Evolutionary conservation across 495 filamentous ascomycete species (phyloP), one percentile per base, ranked within the genome.

Genomic region (Talaromyces ruber): DNA sequence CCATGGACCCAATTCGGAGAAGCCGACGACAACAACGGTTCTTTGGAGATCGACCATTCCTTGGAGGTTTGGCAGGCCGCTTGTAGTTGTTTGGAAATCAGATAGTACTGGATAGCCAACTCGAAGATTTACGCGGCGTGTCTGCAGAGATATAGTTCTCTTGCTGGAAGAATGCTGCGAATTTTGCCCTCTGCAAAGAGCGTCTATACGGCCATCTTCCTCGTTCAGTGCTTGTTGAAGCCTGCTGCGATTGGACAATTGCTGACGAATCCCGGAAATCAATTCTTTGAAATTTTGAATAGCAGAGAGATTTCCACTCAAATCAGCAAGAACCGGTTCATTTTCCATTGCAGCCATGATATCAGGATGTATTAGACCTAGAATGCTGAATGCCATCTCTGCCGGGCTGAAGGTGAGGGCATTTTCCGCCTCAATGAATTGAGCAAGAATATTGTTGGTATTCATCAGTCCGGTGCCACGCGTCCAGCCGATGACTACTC

Each of bases 171-270:
- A 18, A 34, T 34, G 11, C 30, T 34, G 30, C 30, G 11, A 11
- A 8, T 34, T 34, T 2, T 8, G 30, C 12, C 30, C 30, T 34
- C 30, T 34, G 30, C 30, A 34, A 34, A 34, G 30, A 34, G 30
- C 30, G 2, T 34, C 30, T 12, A 34, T 8, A 34, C 30, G 30
- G 16, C 63, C 60, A 6, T 63, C 28, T n/a, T 67, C 66, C 22
- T 65, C 28, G 16, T 67, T 58, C 24, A 22, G 25, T 2, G 56
- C 64, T 21, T 24, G 18, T 28, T 66, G 61, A 45, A 62, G 51
- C 4, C 21, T 66, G 97, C 93, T 75, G 97, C 85, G 53, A 96
- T 86, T 81, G 94, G 97, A 79, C 97, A 91, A 81, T 98, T 53
- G 29, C 21, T 37, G 21, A 5, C 59, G 60, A 25, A 58, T 53